Evolutionary conservation across 148 eudicot genomes (phyloP).

Genomic region (Diospyros kaki): DNA sequence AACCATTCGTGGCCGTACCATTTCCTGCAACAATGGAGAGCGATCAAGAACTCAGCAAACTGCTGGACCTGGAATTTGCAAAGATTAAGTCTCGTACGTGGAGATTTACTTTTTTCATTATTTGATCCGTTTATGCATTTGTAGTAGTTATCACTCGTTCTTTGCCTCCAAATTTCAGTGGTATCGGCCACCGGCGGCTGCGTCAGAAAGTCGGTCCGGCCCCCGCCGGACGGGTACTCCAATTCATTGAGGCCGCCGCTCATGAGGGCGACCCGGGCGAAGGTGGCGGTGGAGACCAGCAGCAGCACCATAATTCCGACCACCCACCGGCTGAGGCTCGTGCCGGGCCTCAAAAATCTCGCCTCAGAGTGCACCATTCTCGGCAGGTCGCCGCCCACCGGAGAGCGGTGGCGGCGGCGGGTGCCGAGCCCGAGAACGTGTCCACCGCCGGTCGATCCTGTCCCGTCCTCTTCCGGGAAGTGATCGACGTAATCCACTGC

Average conservation of each 20-base stretch:
- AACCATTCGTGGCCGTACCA: slow-evolving; percentile 31
- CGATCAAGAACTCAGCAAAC: too few relatives aligned
- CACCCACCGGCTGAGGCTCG: slow-evolving; percentile 4
- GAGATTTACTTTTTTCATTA: slow-evolving; percentile 18
- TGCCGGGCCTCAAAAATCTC: background rate
- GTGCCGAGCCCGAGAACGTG: too few relatives aligned
- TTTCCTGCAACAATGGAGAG: slow-evolving; percentile 16
- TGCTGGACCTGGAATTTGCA: too few relatives aligned
- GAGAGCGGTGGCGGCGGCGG: too few relatives aligned
- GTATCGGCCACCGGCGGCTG: background rate
- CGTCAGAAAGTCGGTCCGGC: background rate
- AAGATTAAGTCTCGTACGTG: too few relatives aligned
- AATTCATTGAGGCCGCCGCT: background rate
- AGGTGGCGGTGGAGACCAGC: background rate
- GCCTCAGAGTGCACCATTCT: too few relatives aligned
- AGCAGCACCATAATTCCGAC: background rate
- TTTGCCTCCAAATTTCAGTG: slow-evolving; percentile 45
- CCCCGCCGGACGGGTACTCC: background rate
- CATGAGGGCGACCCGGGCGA: slow-evolving; percentile 1
- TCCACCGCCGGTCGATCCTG: too few relatives aligned
- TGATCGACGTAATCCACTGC: too few relatives aligned
- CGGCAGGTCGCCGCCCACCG: too few relatives aligned
- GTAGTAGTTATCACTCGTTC: slow-evolving; percentile 25
- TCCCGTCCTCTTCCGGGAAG: too few relatives aligned
- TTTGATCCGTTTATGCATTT: slow-evolving; percentile 31